Percentiles rank a stretch among this genome's conserved stretches.
Evolutionary conservation across 2,329 filamentous ascomycete genomes (phyloP).

Genomic region (Botrytis tulipae): DNA sequence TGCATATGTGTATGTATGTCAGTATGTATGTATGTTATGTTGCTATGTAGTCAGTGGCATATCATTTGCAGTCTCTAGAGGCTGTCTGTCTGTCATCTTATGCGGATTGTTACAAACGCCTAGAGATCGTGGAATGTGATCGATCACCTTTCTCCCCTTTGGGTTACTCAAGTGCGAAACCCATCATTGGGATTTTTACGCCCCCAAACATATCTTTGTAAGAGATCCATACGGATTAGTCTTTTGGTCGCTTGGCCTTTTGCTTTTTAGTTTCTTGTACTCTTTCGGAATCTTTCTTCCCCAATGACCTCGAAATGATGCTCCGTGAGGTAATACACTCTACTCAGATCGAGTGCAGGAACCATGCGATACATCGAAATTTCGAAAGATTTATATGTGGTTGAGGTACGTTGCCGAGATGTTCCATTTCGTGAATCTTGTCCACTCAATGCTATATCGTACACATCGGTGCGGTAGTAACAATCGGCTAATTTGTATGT

Average conservation of each 20-base stretch:
- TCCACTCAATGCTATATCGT: conserved; percentile 18
- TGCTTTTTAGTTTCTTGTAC: neutral
- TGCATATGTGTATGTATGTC: neutral
- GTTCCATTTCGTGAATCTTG: conserved; percentile 22
- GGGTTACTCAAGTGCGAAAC: conserved; percentile 8
- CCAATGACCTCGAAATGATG: conserved; percentile 13
- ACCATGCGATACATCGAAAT: conserved; percentile 21
- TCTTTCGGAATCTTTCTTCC: conserved; percentile 1
- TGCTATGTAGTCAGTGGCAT: neutral
- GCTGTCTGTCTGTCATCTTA: neutral
- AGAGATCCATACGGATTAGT: neutral
- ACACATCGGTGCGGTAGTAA: conserved; percentile 19
- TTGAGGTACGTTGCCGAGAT: conserved; percentile 7
- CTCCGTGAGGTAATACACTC: conserved; percentile 6
- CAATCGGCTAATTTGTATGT: conserved; percentile 20
- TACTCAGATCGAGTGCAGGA: conserved; percentile 21
- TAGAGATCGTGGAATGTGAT: conserved; percentile 15
- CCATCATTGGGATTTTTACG: conserved; percentile 19
- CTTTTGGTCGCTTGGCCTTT: neutral
- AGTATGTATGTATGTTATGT: neutral
- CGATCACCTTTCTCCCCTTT: neutral
- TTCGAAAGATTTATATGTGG: neutral
- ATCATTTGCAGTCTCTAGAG: neutral
- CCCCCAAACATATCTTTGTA: conserved; percentile 7
- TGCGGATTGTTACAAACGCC: conserved; percentile 2